Conservation (phyloP, 1,284 basidiomycete species). For the Tausonia pullulans region DNA sequence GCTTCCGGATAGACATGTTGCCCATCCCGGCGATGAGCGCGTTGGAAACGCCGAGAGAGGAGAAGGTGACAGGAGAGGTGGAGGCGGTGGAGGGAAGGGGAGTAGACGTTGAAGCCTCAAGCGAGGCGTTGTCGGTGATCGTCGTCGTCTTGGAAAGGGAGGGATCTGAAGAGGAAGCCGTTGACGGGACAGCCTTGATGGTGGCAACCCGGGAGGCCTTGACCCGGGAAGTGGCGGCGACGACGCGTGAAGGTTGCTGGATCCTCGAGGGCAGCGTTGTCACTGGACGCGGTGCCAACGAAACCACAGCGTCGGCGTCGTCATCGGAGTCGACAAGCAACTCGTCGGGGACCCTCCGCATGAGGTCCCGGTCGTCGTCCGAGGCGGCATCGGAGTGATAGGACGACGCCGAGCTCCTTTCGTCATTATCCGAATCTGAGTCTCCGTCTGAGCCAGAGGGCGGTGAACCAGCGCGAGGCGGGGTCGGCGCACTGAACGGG, state of each 20-base stretch:
- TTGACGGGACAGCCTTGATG: neutral
- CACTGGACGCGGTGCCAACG: neutral
- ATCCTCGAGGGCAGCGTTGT: slow-evolving; percentile 11
- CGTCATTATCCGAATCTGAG: neutral
- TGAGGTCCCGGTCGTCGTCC: neutral
- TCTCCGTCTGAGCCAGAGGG: neutral
- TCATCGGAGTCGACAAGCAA: neutral
- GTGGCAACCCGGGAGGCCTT: neutral
- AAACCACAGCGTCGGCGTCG: neutral
- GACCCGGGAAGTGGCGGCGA: neutral
- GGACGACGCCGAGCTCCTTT: neutral
- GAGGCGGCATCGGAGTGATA: neutral
- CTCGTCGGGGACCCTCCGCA: neutral
- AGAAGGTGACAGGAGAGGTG: slow-evolving; percentile 48
- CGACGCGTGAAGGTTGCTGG: slow-evolving; percentile 5
- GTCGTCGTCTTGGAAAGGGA: neutral
- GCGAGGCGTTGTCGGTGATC: neutral
- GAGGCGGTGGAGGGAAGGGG: slow-evolving; percentile 41
- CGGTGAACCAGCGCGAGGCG: neutral
- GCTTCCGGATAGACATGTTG: slow-evolving; percentile 71
- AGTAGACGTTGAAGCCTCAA: slow-evolving; percentile 33
- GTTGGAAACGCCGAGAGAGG: slow-evolving; percentile 60
- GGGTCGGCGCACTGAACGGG: neutral
- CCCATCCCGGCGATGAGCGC: slow-evolving; percentile 58
- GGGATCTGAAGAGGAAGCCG: neutral